These are phyloP conservation scores for Phytophthora colocasiae DNA, from an alignment of 352 stramenopile genomes.

Conservation along the genomic window DNA sequence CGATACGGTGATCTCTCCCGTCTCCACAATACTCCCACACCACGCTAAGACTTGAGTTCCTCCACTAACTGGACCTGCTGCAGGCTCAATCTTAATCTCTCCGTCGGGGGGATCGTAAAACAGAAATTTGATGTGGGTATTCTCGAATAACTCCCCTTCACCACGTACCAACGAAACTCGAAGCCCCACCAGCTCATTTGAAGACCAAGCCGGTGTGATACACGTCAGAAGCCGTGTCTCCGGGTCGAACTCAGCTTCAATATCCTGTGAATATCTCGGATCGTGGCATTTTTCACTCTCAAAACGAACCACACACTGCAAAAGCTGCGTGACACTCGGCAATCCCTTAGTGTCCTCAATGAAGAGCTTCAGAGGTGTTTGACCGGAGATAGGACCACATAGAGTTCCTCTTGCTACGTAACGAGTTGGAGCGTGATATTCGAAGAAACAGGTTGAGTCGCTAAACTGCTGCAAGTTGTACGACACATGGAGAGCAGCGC, in stretches of 20 bases:
- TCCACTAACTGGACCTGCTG: slow-evolving; percentile 58
- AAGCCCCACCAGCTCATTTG: slow-evolving; percentile 63
- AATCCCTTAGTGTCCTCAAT: slow-evolving; percentile 50
- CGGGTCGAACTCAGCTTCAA: slow-evolving; percentile 52
- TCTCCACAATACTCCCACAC: slow-evolving; percentile 76
- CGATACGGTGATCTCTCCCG: slow-evolving; percentile 65
- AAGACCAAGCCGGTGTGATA: slow-evolving; percentile 56
- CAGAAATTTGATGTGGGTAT: slow-evolving; percentile 63
- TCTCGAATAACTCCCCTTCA: slow-evolving; percentile 41
- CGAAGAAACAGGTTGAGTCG: slow-evolving; percentile 69
- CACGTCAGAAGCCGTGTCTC: slow-evolving; percentile 43
- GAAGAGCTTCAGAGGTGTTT: slow-evolving; percentile 54
- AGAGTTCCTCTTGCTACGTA: slow-evolving; percentile 53
- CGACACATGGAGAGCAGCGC: slow-evolving; percentile 59
- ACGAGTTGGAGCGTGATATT: slow-evolving; percentile 62
- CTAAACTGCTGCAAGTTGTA: slow-evolving; percentile 83
- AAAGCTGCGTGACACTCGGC: slow-evolving; percentile 44
- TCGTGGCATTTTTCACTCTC: slow-evolving; percentile 38
- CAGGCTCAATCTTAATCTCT: slow-evolving; percentile 65
- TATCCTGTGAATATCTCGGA: slow-evolving; percentile 20
- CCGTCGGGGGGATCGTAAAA: slow-evolving; percentile 80
- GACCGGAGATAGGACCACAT: slow-evolving; percentile 66
- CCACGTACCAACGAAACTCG: slow-evolving; percentile 40
- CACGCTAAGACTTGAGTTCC: slow-evolving; percentile 60
- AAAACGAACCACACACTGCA: slow-evolving; percentile 61